Conservation (phyloP, 2,329 filamentous ascomycete genomes). For the Pseudocercospora musae region DNA sequence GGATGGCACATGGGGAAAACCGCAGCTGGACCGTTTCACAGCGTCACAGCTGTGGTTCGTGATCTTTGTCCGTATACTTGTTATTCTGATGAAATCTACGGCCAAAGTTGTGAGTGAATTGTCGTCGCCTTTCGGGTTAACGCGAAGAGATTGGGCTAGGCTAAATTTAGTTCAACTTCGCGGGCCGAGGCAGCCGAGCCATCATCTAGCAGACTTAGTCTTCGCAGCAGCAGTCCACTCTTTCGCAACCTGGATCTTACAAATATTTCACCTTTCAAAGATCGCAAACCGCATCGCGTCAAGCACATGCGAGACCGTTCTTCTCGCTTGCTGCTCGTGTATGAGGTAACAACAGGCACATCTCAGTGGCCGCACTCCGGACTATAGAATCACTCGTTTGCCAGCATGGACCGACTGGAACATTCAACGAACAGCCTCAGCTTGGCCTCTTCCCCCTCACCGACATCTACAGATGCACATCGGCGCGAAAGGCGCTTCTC, state of each 20-base stretch:
- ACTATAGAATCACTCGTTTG: not conserved
- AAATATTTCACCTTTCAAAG: not conserved
- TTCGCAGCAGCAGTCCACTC: no score
- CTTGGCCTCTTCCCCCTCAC: not conserved
- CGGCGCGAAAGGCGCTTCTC: constrained; percentile 15
- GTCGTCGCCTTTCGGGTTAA: not conserved
- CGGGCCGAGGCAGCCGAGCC: not conserved
- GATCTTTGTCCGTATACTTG: not conserved
- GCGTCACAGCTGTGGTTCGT: not conserved
- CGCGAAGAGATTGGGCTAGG: not conserved
- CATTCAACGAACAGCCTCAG: not conserved
- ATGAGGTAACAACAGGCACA: not conserved
- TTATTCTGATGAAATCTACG: not conserved
- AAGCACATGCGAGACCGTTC: not conserved
- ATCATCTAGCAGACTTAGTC: no score
- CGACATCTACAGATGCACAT: not conserved
- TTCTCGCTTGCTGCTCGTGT: not conserved
- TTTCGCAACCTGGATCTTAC: not conserved
- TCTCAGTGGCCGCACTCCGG: not conserved
- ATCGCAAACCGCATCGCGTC: no score
- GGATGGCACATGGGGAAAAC: not conserved
- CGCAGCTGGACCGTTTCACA: not conserved
- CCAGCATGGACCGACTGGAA: not conserved
- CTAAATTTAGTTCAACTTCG: not conserved
- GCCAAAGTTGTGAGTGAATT: not conserved